Base-by-base conservation (phyloP, 2,329 filamentous ascomycete species). In the Cercospora canescens region DNA sequence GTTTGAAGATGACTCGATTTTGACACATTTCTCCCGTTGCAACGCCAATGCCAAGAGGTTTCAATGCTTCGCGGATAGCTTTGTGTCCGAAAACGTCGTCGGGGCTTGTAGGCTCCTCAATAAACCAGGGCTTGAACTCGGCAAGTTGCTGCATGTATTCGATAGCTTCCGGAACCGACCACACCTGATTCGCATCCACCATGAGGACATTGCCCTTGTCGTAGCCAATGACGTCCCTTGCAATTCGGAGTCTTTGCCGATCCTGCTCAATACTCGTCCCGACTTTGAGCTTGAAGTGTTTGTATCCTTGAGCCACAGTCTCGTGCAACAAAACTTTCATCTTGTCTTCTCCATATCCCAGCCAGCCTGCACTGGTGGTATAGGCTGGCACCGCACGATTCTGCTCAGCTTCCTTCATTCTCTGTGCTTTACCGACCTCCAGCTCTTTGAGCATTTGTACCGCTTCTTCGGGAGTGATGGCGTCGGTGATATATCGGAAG, bases 11-110 rank as follows among this genome's bases (percentile, higher is more conserved):
- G 70, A 96, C 91, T 41, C 93, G 89, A 83, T 96, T 97, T 83
- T 96, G 93, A 82, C 92, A 95, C 92, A 96, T 96, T 82, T 97
- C 93, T 69, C 93, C 93, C 0, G 93, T 96, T 7, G 93, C 93
- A 5, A 96, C 93, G 65, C 92, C 92, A 73, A 97, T 92, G 64
- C 87, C 87, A 75, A 88, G 83, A 0, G 91, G 88, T 73, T 86
- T 85, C 11, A 97, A 88, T 4, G 93, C 93, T 68, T 94, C 90
- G 60, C 91, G 88, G 73, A 96, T 89, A 3, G 91, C 90, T 76
- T 91, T 92, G 85, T 97, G 93, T 65, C 93, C 93, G 63, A 95
- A 88, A 65, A 96, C 89, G 77, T 97, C 93, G 76, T 96, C 93
- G 12, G 93, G 93, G 24, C 89, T 92, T 14, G 93, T 97, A 2